Evolutionary conservation across 2,329 filamentous ascomycete species (phyloP).

Genomic region (Trichoderma sp.): DNA sequence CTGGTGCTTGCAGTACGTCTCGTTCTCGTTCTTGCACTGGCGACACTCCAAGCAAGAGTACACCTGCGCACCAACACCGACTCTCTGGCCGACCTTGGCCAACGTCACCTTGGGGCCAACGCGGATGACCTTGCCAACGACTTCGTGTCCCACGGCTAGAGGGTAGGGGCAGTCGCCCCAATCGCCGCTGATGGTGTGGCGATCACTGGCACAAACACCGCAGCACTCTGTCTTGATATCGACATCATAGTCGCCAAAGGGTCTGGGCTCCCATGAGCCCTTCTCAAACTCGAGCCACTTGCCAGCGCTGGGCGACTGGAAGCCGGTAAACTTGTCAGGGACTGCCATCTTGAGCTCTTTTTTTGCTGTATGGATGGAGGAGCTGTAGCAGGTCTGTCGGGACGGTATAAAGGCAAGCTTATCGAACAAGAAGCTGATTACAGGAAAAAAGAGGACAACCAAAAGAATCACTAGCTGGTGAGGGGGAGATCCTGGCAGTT

Average conservation of each 20-base stretch:
- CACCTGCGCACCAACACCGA: conserved; percentile 60
- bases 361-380: background rate
- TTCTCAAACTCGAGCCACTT: conserved; percentile 65
- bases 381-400: background rate
- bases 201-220: conserved; percentile 72
- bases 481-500: background rate
- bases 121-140: conserved; percentile 67
- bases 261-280: conserved; percentile 78
- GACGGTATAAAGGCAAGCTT: background rate
- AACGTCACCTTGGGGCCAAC: conserved; percentile 56
- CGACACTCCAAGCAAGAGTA: conserved; percentile 51
- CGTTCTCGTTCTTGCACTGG: conserved; percentile 43
- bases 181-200: conserved; percentile 69
- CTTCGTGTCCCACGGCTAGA: conserved; percentile 70
- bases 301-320: conserved; percentile 57
- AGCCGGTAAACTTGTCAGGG: conserved; percentile 62
- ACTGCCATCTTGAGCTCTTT: conserved; percentile 47
- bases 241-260: conserved; percentile 83
- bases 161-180: conserved; percentile 66
- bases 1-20: conserved; percentile 43
- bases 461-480: background rate
- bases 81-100: conserved; percentile 58
- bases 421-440: background rate
- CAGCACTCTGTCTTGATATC: conserved; percentile 85
- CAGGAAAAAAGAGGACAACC: background rate